phyloP scores from a whole-genome alignment of 495 filamentous ascomycete genomes.

The Podospora comata region DNA sequence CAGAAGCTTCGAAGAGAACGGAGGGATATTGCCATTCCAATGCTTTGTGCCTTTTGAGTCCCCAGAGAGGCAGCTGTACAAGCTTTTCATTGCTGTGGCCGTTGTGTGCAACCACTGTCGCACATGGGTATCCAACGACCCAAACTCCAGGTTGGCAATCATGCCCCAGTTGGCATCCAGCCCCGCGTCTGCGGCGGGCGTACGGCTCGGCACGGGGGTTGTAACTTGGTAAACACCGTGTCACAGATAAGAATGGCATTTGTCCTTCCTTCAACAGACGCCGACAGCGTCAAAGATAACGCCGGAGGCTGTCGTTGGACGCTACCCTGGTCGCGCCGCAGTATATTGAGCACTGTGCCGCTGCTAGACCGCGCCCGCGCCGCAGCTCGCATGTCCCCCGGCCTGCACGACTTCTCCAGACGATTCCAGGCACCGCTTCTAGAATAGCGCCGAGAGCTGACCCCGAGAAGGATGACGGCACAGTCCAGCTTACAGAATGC shows the following conservation, averaged over 20 bases:
- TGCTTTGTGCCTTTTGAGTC: background rate
- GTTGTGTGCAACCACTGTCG: background rate
- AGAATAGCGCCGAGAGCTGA: background rate
- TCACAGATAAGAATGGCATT: background rate
- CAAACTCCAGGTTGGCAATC: background rate
- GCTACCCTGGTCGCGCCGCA: conserved; percentile 5
- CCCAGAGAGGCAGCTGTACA: background rate
- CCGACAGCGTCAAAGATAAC: conserved; percentile 10
- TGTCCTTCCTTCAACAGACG: background rate
- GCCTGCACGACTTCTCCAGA: conserved; percentile 1
- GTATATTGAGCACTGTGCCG: conserved; percentile 11
- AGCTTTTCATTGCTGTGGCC: conserved; percentile 3
- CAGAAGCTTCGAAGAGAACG: background rate
- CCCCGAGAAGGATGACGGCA: conserved; percentile 1
- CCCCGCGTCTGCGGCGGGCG: background rate
- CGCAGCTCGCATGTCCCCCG: conserved; percentile 1
- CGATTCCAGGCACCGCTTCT: background rate
- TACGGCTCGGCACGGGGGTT: conserved; percentile 5
- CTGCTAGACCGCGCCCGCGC: conserved; percentile 8
- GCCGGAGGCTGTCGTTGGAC: background rate
- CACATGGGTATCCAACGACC: background rate
- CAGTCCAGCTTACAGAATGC: background rate
- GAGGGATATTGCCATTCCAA: conserved; percentile 2
- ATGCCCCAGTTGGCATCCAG: conserved; percentile 4
- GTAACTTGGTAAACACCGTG: background rate